Base-by-base conservation (phyloP, 305 asterid species). In the Fraxinus floribunda region DNA sequence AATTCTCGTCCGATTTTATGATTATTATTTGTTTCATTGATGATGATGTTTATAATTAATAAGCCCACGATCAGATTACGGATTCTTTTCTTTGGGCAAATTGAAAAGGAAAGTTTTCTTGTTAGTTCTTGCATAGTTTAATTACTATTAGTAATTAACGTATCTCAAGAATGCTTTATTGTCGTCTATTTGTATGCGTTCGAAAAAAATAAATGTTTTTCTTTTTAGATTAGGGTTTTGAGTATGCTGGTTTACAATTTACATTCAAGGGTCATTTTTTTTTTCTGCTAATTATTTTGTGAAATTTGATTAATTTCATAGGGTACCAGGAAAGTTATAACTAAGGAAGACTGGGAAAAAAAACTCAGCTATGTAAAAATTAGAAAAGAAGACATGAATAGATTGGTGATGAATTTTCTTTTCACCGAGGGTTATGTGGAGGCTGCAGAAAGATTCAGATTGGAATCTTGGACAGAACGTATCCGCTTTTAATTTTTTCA, bases 391-490 rank as follows among this genome's bases (percentile, higher is more conserved):
- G 97, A 91, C 83, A 89, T 89, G 93, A 89, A 93, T 88, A 90
- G 86, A 84, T 76, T 93, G 89, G 95, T 93, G 84, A 91, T 93
- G 95, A 91, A 93, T 82, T 93, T 91, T 86, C 88, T 93, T 73
- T 94, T 91, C 76, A 90, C 95, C 1, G 94, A 89, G 89, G 97
- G 95, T 76, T 90, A 86, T 76, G 93, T 89, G 29, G 94, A 91
- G 44, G 95, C 90, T 24, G 97, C 94, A 18, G 93, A 93, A 71
- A 88, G 84, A 64, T 93, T 94, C 89, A 86, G 87, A 79, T 85
- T 78, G 79, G 98, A 94, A 87, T 93, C 97, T 36, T 95, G 94
- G 71, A 94, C 95, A 78, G 91, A 93, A 78, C 93, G 98, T 94
- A 94, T 93, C 95, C 91, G 77, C 79, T 57, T 34, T 80, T 60